Base-by-base conservation (phyloP, 2,329 filamentous ascomycete genomes). In the Hypoxylon sp. region DNA sequence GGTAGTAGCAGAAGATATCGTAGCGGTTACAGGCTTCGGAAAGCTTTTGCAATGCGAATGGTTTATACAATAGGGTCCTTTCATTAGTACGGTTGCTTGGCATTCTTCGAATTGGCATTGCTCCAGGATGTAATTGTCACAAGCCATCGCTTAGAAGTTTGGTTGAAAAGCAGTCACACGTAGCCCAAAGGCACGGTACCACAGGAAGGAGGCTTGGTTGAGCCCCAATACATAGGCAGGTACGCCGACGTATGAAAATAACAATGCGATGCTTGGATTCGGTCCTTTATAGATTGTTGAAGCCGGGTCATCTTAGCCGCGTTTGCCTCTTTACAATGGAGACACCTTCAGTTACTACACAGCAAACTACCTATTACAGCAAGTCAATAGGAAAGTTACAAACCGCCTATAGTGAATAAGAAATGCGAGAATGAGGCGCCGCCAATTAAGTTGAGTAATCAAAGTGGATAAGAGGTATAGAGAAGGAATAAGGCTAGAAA, bases 301-400 rank as follows among this genome's bases (percentile, higher is more conserved):
- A 70, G 60, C 58, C 71, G 68, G 66, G 67, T 72, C 66, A 74
- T 76, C 69, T 73, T 75, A 72, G 67, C 70, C 63, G 56, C 63
- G 48, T 53, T 70, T 65, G 55, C 52, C 56, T 59, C 57, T 53
- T 43, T 38, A 45, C 19, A 52, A 69, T 56, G 45, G 60, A 68
- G 58, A 66, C 60, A 45, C 28, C n/a, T 45, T 65, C 30, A 66
- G 60, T 28, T 57, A 62, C 36, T 68, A 49, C 48, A 65, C 56
- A 46, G 17, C 19, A 13, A 52, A 30, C n/a, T 56, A 49, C 9
- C 3, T 48, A 60, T 17, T 48, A 61, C 21, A 45, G 6, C 3
- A 43, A 53, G 61, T 65, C 32, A 61, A 65, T 52, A 10, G 19
- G 17, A 53, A 41, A 23, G 13, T 21, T 30, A 41, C 56, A 30